Conservation (phyloP, 2,329 filamentous ascomycete species). For the Stagonosporopsis tanaceti region DNA sequence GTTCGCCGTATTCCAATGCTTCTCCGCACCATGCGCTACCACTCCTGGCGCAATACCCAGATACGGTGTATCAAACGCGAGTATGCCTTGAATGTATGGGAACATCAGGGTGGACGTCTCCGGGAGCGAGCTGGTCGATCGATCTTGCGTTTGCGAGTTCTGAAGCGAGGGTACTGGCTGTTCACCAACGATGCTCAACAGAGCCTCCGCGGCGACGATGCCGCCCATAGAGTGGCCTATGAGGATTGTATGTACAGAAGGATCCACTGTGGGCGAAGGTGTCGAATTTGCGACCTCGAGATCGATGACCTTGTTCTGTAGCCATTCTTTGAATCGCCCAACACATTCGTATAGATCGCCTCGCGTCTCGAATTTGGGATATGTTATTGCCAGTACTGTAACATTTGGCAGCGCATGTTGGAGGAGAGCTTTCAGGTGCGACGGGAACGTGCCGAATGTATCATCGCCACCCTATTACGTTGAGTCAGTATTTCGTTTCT, state of each 20-base stretch:
- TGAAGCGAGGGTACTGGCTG: constrained; percentile 45
- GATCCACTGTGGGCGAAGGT: constrained; percentile 83
- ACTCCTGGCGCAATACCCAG: constrained; percentile 82
- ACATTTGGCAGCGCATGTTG: constrained; percentile 72
- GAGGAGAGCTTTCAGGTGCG: constrained; percentile 71
- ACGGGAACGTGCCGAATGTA: constrained; percentile 80
- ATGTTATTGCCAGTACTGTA: constrained; percentile 72
- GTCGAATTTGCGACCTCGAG: constrained; percentile 84
- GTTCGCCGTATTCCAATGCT: constrained; percentile 78
- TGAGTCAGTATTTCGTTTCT: constrained; percentile 21
- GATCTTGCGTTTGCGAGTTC: constrained; percentile 42
- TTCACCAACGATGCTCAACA: constrained; percentile 75
- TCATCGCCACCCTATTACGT: constrained; percentile 71
- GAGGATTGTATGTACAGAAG: constrained; percentile 81
- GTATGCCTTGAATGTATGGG: constrained; percentile 86
- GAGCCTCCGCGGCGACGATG: constrained; percentile 90
- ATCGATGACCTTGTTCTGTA: constrained; percentile 92
- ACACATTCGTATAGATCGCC: constrained; percentile 78
- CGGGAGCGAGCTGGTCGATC: constrained; percentile 43
- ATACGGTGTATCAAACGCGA: constrained; percentile 95
- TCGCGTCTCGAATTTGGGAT: constrained; percentile 82
- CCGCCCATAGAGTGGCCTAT: constrained; percentile 88
- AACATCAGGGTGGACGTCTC: constrained; percentile 79
- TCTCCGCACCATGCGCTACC: constrained; percentile 86
- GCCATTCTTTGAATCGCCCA: constrained; percentile 77